Percentiles rank a stretch among this genome's conserved stretches.
Conservation (phyloP, 2,329 filamentous ascomycete genomes). For the Colletotrichum costaricense region DNA sequence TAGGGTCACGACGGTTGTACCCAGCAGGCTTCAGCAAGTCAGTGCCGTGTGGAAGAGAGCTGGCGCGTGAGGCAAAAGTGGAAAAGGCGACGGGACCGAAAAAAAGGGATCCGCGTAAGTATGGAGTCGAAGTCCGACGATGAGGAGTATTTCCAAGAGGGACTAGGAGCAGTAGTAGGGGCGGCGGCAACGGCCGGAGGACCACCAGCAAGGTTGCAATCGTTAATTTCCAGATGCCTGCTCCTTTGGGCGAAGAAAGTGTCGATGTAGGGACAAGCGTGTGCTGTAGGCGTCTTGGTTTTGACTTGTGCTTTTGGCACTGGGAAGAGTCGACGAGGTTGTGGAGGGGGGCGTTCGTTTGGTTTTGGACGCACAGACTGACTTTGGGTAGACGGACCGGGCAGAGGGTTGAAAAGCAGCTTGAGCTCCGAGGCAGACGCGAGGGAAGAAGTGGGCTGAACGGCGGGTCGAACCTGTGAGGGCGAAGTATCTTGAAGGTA, state of each 20-base stretch:
- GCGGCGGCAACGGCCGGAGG: slow-evolving; percentile 22
- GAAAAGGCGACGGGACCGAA: neutral
- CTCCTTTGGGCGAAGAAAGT: slow-evolving; percentile 14
- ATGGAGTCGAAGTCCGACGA: slow-evolving; percentile 14
- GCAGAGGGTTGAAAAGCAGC: slow-evolving; percentile 25
- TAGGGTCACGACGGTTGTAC: neutral
- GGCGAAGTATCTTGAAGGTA: neutral
- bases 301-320: neutral
- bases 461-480: slow-evolving; percentile 11
- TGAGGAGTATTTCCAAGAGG: neutral
- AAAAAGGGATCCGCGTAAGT: slow-evolving; percentile 4
- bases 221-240: slow-evolving; percentile 39
- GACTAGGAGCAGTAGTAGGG: neutral
- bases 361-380: slow-evolving; percentile 33
- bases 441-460: slow-evolving; percentile 31
- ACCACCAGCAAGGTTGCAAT: slow-evolving; percentile 37
- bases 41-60: neutral
- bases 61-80: slow-evolving; percentile 1
- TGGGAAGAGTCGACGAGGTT: neutral
- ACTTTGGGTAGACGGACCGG: slow-evolving; percentile 3
- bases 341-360: slow-evolving; percentile 1
- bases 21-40: neutral
- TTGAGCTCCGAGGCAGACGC: slow-evolving; percentile 27
- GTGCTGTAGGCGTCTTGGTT: neutral
- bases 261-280: slow-evolving; percentile 20